Percentiles rank a stretch among this genome's conserved stretches.
Evolutionary conservation across 1,284 basidiomycete genomes (phyloP).

Genomic region (Cryptococcus sp.): DNA sequence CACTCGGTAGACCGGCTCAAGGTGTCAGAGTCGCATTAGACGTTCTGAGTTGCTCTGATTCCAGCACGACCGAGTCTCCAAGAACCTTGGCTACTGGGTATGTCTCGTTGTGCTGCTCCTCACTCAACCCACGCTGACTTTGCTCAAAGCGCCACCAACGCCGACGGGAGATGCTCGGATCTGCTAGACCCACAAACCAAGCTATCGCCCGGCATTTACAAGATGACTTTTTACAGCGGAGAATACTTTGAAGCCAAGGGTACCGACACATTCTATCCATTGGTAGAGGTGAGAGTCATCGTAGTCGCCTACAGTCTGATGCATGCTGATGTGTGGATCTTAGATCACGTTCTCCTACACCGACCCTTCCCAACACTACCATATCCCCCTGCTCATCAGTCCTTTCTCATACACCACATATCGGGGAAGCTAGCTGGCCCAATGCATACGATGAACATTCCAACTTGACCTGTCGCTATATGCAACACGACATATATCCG

Average conservation of each 20-base stretch:
- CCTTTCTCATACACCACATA: slow-evolving; percentile 93
- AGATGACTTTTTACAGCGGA: slow-evolving; percentile 79
- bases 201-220: slow-evolving; percentile 68
- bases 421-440: slow-evolving; percentile 66
- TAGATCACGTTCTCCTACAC: slow-evolving; percentile 75
- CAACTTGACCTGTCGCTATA: neutral
- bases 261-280: slow-evolving; percentile 78
- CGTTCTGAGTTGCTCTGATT: slow-evolving; percentile 22
- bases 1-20: slow-evolving; percentile 74
- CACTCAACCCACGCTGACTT: no score
- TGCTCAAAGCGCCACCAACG: slow-evolving; percentile 59
- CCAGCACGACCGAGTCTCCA: slow-evolving; percentile 50
- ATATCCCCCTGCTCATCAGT: slow-evolving; percentile 86
- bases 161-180: slow-evolving; percentile 75
- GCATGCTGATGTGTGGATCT: neutral
- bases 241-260: slow-evolving; percentile 71
- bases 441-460: neutral
- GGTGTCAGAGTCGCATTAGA: slow-evolving; percentile 64
- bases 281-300: slow-evolving; percentile 45
- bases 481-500: neutral
- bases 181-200: slow-evolving; percentile 61
- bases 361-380: slow-evolving; percentile 76
- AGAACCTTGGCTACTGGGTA: slow-evolving; percentile 65
- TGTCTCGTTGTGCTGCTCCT: slow-evolving; percentile 15
- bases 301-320: neutral